These are phyloP conservation scores for Camellia granthamiana DNA, from an alignment of 148 eudicot genomes.

Conservation along the genomic window DNA sequence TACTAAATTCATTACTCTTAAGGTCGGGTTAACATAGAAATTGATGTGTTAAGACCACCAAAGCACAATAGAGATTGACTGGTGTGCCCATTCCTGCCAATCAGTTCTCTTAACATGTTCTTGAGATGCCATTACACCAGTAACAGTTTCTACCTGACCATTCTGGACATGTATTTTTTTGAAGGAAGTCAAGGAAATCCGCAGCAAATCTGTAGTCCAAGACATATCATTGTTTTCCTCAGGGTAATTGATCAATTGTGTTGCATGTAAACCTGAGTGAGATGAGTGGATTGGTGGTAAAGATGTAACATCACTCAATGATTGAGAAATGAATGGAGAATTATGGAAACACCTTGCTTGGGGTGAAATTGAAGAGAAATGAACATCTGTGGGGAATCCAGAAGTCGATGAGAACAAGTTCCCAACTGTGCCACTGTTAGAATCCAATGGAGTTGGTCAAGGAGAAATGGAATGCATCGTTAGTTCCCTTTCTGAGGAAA, in stretches of 20 bases:
- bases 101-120: slow-evolving; percentile 42
- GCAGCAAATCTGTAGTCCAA: slow-evolving; percentile 55
- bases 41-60: too few species aligned
- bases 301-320: slow-evolving; percentile 28
- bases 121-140: slow-evolving; percentile 33
- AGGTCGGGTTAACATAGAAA: too few species aligned
- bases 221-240: slow-evolving; percentile 44
- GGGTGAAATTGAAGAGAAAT: slow-evolving; percentile 33
- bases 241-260: slow-evolving; percentile 32
- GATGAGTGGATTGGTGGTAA: slow-evolving; percentile 24
- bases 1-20: too few species aligned
- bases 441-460: slow-evolving; percentile 31
- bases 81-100: slow-evolving; percentile 69
- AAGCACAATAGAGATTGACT: slow-evolving; percentile 33
- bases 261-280: slow-evolving; percentile 27
- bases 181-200: slow-evolving; percentile 54
- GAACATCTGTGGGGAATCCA: slow-evolving; percentile 38
- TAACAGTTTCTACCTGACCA: slow-evolving; percentile 42
- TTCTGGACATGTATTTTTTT: slow-evolving; percentile 28
- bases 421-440: slow-evolving; percentile 32
- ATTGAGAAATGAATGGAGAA: slow-evolving; percentile 39
- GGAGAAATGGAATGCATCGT: slow-evolving; percentile 26
- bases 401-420: slow-evolving; percentile 38
- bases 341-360: slow-evolving; percentile 27
- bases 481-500: slow-evolving; percentile 31